Evolutionary conservation across 1,284 basidiomycete species (phyloP), one percentile per base, ranked within the genome.

Genomic region (Rugosomyces carneus): DNA sequence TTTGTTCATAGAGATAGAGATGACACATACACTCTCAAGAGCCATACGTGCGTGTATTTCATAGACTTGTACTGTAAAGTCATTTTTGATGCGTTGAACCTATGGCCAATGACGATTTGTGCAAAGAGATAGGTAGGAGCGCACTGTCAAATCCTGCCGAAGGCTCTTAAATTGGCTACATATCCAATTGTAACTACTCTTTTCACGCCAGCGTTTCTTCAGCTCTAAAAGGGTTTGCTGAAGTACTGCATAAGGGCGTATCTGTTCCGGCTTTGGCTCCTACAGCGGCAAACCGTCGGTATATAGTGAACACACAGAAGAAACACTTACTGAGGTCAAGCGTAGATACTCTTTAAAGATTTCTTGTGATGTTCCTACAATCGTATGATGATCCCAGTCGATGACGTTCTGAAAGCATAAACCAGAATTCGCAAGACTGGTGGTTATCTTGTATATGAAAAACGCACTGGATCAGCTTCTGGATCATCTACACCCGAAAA

Each of bases 1-100:
- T 11, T 37, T 15, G 2, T 34, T 34, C 31, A 13, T 13, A 18
- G 34, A 4, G 44, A 45, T 35, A 38, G 48, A 23, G 15, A 19
- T 10, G 3, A 5, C 35, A 66, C 86, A 52, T 64, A 93, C 92
- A 57, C 85, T 89, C 75, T 96, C 93, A 20, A 97, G 70, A 36
- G 96, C 96, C 71, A 99, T 96, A 21, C 96, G 84, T 19, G 93
- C 96, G 68, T 99, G 96, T 38, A 94, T 96, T 66, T 99, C 96
- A 63, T 99, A 99, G 9, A 98, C 95, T 65, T 87, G 80, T 27
- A 95, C 93, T 0, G 96, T 98, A 60, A 99, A 98, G 45, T 96
- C 91, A 59, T 97, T 99, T 73, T 97, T 97, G 63, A 99, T 97
- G 27, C 95, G 84, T 73, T 99, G 96, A n/a, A 99, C 94, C 93